These are phyloP conservation scores for Gillenia trifoliata DNA, from an alignment of 306 rosid genomes.

Conservation along the genomic window DNA sequence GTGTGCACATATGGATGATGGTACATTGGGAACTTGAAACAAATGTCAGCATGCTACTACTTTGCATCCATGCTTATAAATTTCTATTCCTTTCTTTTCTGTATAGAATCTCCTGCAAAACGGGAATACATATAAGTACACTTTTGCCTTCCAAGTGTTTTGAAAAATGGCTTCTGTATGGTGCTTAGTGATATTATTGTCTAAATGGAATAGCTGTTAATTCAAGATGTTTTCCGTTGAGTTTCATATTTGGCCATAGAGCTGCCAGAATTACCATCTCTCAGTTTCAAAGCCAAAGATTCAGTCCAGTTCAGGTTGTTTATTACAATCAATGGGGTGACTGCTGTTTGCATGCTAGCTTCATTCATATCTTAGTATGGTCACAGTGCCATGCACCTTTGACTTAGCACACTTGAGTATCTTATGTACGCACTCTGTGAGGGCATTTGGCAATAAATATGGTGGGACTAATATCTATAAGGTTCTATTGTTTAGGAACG, in stretches of 20 bases:
- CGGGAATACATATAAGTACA: background rate
- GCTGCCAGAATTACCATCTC: conserved; percentile 1
- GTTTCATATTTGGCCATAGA: conserved; percentile 11
- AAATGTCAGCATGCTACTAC: background rate
- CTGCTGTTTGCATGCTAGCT: background rate
- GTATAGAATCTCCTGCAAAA: background rate
- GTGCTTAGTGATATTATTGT: background rate
- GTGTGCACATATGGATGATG: background rate
- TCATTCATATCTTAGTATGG: background rate
- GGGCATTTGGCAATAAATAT: background rate
- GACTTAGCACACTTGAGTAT: background rate
- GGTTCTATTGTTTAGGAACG: too few species aligned
- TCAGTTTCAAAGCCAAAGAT: background rate
- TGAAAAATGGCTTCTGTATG: background rate
- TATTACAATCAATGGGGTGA: background rate
- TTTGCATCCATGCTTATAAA: background rate
- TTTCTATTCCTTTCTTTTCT: background rate
- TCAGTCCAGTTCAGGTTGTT: background rate
- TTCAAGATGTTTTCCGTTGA: background rate
- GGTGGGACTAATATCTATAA: background rate
- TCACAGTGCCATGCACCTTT: background rate
- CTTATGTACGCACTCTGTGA: background rate
- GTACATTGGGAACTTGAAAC: background rate
- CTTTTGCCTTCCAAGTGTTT: background rate
- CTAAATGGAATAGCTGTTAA: background rate